A percentile compares a stretch with the other conserved stretches of the same genome.
Evolutionary conservation across 331 rosid species (phyloP).

Genomic region (Ulmus americana): DNA sequence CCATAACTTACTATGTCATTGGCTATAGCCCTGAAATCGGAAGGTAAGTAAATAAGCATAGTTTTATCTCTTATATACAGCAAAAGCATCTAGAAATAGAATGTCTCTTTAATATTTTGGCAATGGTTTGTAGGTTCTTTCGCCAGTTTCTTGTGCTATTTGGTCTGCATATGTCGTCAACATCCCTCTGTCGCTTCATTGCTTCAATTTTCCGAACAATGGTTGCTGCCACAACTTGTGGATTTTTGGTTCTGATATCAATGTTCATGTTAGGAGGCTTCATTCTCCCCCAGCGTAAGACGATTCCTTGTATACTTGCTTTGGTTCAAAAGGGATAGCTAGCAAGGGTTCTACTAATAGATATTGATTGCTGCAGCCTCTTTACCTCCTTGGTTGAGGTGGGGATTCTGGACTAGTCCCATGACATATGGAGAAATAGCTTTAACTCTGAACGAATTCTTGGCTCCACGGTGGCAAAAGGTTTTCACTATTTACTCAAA

Average conservation of each 20-base stretch:
- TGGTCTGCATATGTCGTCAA: constrained; percentile 53
- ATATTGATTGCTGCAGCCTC: constrained; percentile 46
- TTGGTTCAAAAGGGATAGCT: not conserved
- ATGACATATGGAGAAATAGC: constrained; percentile 73
- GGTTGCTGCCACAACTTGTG: constrained; percentile 51
- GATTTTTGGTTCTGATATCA: constrained; percentile 34
- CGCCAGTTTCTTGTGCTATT: constrained; percentile 57
- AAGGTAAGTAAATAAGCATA: constrained; percentile 31
- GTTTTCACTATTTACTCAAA: constrained; percentile 14
- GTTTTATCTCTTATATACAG: constrained; percentile 6
- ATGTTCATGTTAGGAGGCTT: constrained; percentile 75
- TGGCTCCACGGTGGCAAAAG: constrained; percentile 72
- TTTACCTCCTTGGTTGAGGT: constrained; percentile 63
- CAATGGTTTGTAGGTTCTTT: constrained; percentile 40
- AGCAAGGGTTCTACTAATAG: not conserved
- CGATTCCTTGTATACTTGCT: not conserved
- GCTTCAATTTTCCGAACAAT: constrained; percentile 57
- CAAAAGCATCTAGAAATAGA: not conserved
- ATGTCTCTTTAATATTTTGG: not conserved
- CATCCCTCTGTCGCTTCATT: constrained; percentile 61
- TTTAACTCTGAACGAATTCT: constrained; percentile 58
- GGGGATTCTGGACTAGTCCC: constrained; percentile 80
- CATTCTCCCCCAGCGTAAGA: constrained; percentile 59
- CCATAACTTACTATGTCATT: constrained; percentile 66
- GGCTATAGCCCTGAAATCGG: constrained; percentile 70